Base-by-base conservation (phyloP, 768 basidiomycete genomes). In the Leccinum disarticulatum region DNA sequence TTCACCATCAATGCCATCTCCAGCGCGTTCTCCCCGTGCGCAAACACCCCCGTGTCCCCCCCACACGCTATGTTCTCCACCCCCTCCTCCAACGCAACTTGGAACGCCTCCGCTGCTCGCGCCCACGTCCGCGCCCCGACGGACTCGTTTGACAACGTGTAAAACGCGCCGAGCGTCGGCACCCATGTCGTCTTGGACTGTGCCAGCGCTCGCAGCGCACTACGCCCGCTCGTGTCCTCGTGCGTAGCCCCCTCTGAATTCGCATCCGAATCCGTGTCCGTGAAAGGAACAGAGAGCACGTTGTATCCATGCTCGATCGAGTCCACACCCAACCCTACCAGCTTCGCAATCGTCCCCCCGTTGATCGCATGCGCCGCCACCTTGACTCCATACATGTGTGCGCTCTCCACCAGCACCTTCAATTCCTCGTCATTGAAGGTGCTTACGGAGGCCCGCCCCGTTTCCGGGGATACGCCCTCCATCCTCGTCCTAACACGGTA, bases 11-110 rank as follows among this genome's bases (percentile, higher is more conserved):
- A 68, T 64, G 79, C 73, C 77, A 88, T 74, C 76, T 88, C 87
- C 46, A 82, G 70, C 28, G 82, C 78, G 65, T 88, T 88, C 61
- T 78, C 73, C 1, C 85, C 86, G 65, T 87, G 87, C 17, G 80
- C 64, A 68, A 87, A 88, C 2, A 80, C 79, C 9, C 86, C 87
- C 2, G 86, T 88, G 69, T 88, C 85, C 1, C 86, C 85, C 7
- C 86, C 86, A 66, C 82, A 83, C 7, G 84, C 84, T 54, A 88
- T 77, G 55, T 78, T 77, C 10, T 80, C 77, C 62, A 80, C 72
- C 0, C 76, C 78, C 3, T 70, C 64, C 47, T 71, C 71, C 6
- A 87, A 65, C 13, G 80, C 84, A 6, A 71, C 69, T 55, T 71
- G 63, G 74, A 89, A 87, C 4, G 77, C 76, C 9, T 60, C 61